These are phyloP conservation scores for Jaltomata sinuosa DNA, from an alignment of 257 asterid species.

Conservation along the genomic window DNA sequence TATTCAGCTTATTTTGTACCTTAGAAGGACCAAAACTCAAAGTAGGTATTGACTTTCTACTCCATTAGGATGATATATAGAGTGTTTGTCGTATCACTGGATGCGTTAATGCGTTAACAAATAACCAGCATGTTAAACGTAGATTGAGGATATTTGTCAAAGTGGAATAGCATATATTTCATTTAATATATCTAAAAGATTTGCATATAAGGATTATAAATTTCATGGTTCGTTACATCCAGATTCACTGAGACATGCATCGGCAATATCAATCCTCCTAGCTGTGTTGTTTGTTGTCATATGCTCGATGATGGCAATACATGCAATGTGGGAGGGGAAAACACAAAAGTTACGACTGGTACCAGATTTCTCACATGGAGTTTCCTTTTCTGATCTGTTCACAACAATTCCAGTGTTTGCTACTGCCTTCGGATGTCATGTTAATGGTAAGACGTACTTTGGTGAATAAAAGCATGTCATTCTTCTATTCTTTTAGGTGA, in stretches of 20 bases:
- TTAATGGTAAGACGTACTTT: slow-evolving; percentile 42
- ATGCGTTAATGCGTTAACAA: too few species aligned
- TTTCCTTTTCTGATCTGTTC: slow-evolving; percentile 51
- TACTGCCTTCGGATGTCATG: slow-evolving; percentile 95
- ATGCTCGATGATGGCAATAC: slow-evolving; percentile 79
- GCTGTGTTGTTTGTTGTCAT: slow-evolving; percentile 77
- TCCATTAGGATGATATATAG: neutral
- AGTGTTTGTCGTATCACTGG: neutral
- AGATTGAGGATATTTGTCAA: neutral
- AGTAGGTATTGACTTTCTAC: neutral
- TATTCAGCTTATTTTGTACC: neutral
- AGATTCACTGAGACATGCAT: slow-evolving; percentile 91
- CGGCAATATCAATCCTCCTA: slow-evolving; percentile 76
- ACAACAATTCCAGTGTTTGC: slow-evolving; percentile 91
- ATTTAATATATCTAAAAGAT: neutral
- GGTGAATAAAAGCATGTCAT: neutral
- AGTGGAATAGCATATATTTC: neutral
- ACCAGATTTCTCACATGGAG: slow-evolving; percentile 58
- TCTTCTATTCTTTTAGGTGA: neutral
- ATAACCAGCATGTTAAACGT: neutral
- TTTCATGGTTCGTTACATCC: slow-evolving; percentile 11
- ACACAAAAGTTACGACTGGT: slow-evolving; percentile 47
- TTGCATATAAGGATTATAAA: neutral
- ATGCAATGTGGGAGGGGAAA: slow-evolving; percentile 65
- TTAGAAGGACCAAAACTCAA: neutral